Evolutionary conservation across 1,139 yeast species (phyloP).

Genomic region (Taphrina pruni): DNA sequence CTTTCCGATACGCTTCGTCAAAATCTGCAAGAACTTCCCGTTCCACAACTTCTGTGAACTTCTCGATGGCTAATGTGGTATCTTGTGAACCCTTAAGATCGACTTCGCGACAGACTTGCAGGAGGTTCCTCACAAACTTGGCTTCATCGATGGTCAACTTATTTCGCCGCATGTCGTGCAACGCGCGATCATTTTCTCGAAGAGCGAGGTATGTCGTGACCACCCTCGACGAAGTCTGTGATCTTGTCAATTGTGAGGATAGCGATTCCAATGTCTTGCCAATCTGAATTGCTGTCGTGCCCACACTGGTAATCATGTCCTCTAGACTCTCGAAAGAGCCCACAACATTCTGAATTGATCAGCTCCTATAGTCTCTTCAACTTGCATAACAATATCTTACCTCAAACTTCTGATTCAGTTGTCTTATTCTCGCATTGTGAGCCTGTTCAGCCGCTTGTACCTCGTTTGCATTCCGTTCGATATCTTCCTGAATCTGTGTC

Average conservation of each 20-base stretch:
- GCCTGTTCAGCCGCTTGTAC: conserved; percentile 45
- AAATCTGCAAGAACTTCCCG: conserved; percentile 57
- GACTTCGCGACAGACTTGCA: conserved; percentile 65
- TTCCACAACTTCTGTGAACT: conserved; percentile 79
- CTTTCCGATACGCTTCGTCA: conserved; percentile 57
- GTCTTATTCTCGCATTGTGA: conserved; percentile 41
- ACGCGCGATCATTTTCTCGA: conserved; percentile 31
- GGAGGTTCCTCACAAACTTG: conserved; percentile 58
- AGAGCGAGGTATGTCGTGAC: conserved; percentile 29
- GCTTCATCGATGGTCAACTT: conserved; percentile 35
- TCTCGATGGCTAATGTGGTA: conserved; percentile 59
- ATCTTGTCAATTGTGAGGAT: conserved; percentile 76
- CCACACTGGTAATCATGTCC: conserved; percentile 37
- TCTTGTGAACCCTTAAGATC: conserved; percentile 44
- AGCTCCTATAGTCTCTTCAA: not conserved
- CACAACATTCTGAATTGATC: conserved; percentile 29
- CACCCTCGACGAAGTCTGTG: conserved; percentile 50
- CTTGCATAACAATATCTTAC: not conserved
- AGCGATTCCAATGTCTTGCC: conserved; percentile 73
- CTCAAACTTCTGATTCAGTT: conserved; percentile 40
- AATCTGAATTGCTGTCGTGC: conserved; percentile 40
- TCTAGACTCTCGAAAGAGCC: conserved; percentile 39
- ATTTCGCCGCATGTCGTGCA: conserved; percentile 54
- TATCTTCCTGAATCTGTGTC: conserved; percentile 29
- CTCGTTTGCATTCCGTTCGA: conserved; percentile 23